Evolutionary conservation across 2,329 filamentous ascomycete genomes (phyloP), one percentile per base, ranked within the genome.

Genomic region (Sarocladium brachiariae): DNA sequence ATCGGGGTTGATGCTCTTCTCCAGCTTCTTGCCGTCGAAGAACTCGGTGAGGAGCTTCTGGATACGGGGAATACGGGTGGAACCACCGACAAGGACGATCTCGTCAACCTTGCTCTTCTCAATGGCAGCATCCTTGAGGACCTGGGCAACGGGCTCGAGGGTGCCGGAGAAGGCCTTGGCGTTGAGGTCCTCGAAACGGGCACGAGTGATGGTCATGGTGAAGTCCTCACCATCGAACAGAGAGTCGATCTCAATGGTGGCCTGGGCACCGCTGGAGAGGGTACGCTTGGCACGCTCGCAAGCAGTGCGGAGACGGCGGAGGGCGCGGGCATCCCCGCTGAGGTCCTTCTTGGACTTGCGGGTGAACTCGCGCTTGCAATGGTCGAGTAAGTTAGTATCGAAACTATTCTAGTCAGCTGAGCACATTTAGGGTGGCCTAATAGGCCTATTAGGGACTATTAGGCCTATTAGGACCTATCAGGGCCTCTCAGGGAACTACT

Each of bases 261-360:
- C 95, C 77, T 96, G 91, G 54, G 93, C 92, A 73, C 89, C 92
- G 75, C 90, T 95, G 70, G 93, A 97, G 51, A 97, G 83, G 58
- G 93, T 97, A 76, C 93, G 87, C 89, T 99, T 99, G 75, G 93
- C 93, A 83, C 93, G 92, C 81, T 99, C 93, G 76, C 93, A 97
- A 75, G 92, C 92, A 65, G 93, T 97, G 64, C 93, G 84, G 66
- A 99, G 87, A 79, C 93, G 86, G 70, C 93, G 89, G 57, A 99
- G 88, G 58, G 93, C 93, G 75, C 93, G 89, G 61, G 93, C 75
- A 69, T 97, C 93, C 58, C 81, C 80, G 54, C 81, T 84, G 57
- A 96, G 78, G 65, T 92, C 81, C 70, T 86, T 86, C 73, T 87
- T 87, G 38, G 53, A 9, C 75, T 93, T 93, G 6, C 81, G 67